phyloP scores from a whole-genome alignment of 1,139 yeast genomes.

The Candida gigantensis region DNA sequence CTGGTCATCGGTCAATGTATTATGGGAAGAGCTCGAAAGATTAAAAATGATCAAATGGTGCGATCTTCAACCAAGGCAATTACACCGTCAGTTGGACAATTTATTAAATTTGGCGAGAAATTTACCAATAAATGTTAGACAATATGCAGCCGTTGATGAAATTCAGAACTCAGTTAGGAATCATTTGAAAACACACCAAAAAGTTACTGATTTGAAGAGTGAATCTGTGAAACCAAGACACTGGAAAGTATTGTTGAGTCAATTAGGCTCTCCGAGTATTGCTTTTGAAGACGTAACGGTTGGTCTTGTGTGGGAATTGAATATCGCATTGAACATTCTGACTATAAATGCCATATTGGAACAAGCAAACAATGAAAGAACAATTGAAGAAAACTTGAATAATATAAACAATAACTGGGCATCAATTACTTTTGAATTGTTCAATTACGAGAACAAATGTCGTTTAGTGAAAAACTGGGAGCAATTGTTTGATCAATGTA shows the following conservation, averaged over 20 bases:
- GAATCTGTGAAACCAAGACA: constrained; percentile 67
- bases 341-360: constrained; percentile 51
- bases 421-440: constrained; percentile 51
- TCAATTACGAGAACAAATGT: constrained; percentile 54
- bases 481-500: constrained; percentile 55
- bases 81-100: constrained; percentile 55
- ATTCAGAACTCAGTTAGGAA: constrained; percentile 50
- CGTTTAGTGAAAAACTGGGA: constrained; percentile 73
- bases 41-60: constrained; percentile 53
- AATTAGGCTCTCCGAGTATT: constrained; percentile 22
- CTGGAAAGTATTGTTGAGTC: constrained; percentile 57
- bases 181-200: constrained; percentile 38
- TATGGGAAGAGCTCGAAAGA: constrained; percentile 54
- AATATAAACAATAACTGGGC: constrained; percentile 54
- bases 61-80: constrained; percentile 44
- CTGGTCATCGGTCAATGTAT: constrained; percentile 63
- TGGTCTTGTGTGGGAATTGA: constrained; percentile 64
- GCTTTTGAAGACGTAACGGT: constrained; percentile 36
- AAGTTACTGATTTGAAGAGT: constrained; percentile 53
- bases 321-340: constrained; percentile 47
- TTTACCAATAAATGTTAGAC: constrained; percentile 62
- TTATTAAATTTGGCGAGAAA: constrained; percentile 48
- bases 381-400: constrained; percentile 57
- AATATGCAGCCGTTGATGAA: constrained; percentile 68
- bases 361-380: constrained; percentile 74